Evolutionary conservation across 2,329 filamentous ascomycete species (phyloP).

Genomic region (Arthrobotrys megalospora): DNA sequence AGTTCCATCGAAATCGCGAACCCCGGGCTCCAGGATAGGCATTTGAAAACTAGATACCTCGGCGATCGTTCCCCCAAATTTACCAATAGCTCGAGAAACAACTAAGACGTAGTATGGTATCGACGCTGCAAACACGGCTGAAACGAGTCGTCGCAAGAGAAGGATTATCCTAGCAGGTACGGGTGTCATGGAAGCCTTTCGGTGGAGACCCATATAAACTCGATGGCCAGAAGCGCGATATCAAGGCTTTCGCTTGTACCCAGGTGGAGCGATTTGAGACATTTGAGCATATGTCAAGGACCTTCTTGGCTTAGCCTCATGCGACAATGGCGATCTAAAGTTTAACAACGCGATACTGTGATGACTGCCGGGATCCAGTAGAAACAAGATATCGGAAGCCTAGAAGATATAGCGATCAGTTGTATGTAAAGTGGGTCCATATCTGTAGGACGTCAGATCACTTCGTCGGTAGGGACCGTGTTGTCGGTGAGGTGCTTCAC

Average conservation of each 20-base stretch:
- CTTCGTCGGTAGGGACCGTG: background rate
- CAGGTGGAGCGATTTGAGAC: slow-evolving; percentile 8
- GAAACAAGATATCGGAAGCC: background rate
- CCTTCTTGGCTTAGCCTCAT: slow-evolving; percentile 18
- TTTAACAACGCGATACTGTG: background rate
- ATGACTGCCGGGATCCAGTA: background rate
- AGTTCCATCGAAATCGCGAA: background rate
- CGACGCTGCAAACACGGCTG: slow-evolving; percentile 23
- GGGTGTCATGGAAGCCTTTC: background rate
- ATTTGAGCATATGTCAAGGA: background rate
- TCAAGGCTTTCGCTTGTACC: slow-evolving; percentile 27
- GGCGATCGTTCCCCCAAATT: slow-evolving; percentile 40
- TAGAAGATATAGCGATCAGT: background rate
- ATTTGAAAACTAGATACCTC: slow-evolving; percentile 1
- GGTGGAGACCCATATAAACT: background rate
- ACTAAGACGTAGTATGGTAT: slow-evolving; percentile 2
- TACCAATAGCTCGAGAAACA: slow-evolving; percentile 23
- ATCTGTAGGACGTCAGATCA: slow-evolving; percentile 2
- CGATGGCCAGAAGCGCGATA: slow-evolving; percentile 4
- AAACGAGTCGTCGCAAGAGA: slow-evolving; percentile 11
- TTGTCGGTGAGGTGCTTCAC: slow-evolving; percentile 17
- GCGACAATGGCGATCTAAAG: slow-evolving; percentile 34
- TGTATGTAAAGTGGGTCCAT: background rate
- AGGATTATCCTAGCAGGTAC: background rate
- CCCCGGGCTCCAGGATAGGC: background rate